These are phyloP conservation scores for Elongisporangium anandrum DNA, from an alignment of 352 stramenopile species.

Conservation along the genomic window DNA sequence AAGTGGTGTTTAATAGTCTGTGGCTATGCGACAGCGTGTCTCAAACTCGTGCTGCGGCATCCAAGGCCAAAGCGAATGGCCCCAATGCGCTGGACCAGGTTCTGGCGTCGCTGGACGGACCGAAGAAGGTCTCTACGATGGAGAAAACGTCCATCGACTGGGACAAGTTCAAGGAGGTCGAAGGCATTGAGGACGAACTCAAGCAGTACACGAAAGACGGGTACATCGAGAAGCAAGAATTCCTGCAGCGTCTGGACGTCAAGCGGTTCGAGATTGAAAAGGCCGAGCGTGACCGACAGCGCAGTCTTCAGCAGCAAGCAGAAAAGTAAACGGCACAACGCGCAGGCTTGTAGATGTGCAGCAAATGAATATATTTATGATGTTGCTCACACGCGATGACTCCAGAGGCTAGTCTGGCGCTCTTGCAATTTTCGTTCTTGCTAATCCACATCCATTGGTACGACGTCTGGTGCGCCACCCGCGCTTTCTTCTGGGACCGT, in stretches of 20 bases:
- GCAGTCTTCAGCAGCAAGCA: slow-evolving; percentile 42
- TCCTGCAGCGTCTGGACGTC: slow-evolving; percentile 87
- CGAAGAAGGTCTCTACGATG: slow-evolving; percentile 92
- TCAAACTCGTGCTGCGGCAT: slow-evolving; percentile 5
- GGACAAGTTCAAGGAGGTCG: slow-evolving; percentile 93
- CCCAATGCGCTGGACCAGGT: slow-evolving; percentile 76
- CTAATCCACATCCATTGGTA: slow-evolving; percentile 78
- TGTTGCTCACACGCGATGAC: background rate
- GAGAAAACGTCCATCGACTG: slow-evolving; percentile 95
- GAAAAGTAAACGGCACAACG: slow-evolving; percentile 16
- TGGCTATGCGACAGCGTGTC: slow-evolving; percentile 14
- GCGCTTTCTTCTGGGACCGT: slow-evolving; percentile 31
- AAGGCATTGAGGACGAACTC: slow-evolving; percentile 91
- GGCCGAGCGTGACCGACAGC: slow-evolving; percentile 76
- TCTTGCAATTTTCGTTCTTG: background rate
- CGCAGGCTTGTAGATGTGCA: slow-evolving; percentile 1
- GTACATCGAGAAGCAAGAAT: slow-evolving; percentile 94
- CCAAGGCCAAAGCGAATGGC: slow-evolving; percentile 3
- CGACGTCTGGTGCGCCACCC: slow-evolving; percentile 40
- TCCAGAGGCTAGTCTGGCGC: background rate
- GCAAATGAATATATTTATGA: slow-evolving; percentile 5
- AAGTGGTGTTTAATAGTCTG: background rate
- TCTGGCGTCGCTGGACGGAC: slow-evolving; percentile 79
- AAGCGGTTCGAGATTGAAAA: slow-evolving; percentile 90
- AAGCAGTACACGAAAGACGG: slow-evolving; percentile 92